Percentiles rank a stretch among this genome's conserved stretches.
These are phyloP conservation scores for Penicillium sp. DNA, from an alignment of 2,329 filamentous ascomycete genomes.

Conservation along the genomic window DNA sequence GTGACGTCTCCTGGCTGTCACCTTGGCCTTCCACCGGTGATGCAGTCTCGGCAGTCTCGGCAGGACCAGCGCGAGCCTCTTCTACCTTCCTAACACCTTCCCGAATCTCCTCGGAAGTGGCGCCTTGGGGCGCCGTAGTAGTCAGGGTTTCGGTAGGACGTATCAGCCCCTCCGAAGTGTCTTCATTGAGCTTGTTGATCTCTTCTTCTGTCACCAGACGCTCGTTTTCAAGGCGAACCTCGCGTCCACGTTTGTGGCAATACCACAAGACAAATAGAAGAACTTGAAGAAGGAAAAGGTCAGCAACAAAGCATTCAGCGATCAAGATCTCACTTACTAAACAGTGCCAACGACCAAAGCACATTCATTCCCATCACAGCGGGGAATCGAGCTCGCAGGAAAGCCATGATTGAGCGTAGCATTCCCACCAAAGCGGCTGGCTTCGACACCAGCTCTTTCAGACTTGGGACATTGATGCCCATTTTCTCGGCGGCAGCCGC, in stretches of 20 bases:
- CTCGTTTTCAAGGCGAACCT: slow-evolving; percentile 73
- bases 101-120: slow-evolving; percentile 41
- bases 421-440: slow-evolving; percentile 83
- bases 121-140: slow-evolving; percentile 45
- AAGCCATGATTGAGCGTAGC: slow-evolving; percentile 87
- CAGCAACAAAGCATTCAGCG: not conserved
- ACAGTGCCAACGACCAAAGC: slow-evolving; percentile 84
- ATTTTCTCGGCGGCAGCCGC: slow-evolving; percentile 66
- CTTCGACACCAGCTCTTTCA: slow-evolving; percentile 80
- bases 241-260: slow-evolving; percentile 90
- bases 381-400: slow-evolving; percentile 83
- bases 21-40: slow-evolving; percentile 13
- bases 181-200: slow-evolving; percentile 42
- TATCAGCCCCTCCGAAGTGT: slow-evolving; percentile 33
- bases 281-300: slow-evolving; percentile 54
- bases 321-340: slow-evolving; percentile 61
- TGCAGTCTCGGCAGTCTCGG: slow-evolving; percentile 18
- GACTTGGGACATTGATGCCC: slow-evolving; percentile 66
- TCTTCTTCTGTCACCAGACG: slow-evolving; percentile 50
- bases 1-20: slow-evolving; percentile 5
- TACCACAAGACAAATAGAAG: slow-evolving; percentile 96
- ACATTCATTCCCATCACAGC: slow-evolving; percentile 90
- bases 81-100: slow-evolving; percentile 44
- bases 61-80: slow-evolving; percentile 32
- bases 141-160: slow-evolving; percentile 39